These are phyloP conservation scores for Cladosporium sp. DNA, from an alignment of 2,329 filamentous ascomycete species.

Conservation along the genomic window DNA sequence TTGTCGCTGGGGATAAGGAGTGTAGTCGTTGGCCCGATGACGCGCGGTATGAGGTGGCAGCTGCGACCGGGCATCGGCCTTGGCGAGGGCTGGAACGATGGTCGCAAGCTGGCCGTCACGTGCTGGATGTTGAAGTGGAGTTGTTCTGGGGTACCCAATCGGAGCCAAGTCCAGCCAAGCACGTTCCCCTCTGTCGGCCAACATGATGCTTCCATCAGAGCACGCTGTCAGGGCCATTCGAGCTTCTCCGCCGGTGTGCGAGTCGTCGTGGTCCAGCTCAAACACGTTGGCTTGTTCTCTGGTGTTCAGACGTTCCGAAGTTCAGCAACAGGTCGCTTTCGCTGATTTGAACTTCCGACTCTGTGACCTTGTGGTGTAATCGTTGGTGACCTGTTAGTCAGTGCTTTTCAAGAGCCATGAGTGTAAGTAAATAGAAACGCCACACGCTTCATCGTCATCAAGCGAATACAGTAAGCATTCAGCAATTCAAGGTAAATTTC, in stretches of 20 bases:
- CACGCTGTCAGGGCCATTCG: background rate
- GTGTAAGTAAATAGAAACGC: background rate
- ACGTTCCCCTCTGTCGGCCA: constrained; percentile 5
- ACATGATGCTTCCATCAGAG: constrained; percentile 1
- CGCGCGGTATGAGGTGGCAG: constrained; percentile 12
- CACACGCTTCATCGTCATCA: background rate
- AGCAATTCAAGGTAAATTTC: constrained; percentile 3
- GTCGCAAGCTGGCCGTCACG: constrained; percentile 5
- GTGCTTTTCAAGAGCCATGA: background rate
- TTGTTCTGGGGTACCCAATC: constrained; percentile 11
- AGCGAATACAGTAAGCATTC: background rate
- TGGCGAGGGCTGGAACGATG: constrained; percentile 6
- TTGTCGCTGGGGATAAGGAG: constrained; percentile 16
- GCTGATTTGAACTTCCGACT: background rate
- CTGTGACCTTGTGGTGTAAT: background rate
- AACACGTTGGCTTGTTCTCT: constrained; percentile 8
- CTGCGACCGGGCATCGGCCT: constrained; percentile 6
- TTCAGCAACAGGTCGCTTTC: background rate
- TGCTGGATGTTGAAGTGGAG: constrained; percentile 1
- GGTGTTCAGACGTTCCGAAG: background rate
- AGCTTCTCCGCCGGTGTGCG: background rate
- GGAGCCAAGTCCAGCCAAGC: background rate
- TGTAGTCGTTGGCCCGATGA: constrained; percentile 13
- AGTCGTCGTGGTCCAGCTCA: background rate
- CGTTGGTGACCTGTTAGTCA: background rate